A percentile compares a stretch with the other conserved stretches of the same genome.
Evolutionary conservation across 75 land plant genomes (phyloP).

Genomic region (Ceratopteris richardii): DNA sequence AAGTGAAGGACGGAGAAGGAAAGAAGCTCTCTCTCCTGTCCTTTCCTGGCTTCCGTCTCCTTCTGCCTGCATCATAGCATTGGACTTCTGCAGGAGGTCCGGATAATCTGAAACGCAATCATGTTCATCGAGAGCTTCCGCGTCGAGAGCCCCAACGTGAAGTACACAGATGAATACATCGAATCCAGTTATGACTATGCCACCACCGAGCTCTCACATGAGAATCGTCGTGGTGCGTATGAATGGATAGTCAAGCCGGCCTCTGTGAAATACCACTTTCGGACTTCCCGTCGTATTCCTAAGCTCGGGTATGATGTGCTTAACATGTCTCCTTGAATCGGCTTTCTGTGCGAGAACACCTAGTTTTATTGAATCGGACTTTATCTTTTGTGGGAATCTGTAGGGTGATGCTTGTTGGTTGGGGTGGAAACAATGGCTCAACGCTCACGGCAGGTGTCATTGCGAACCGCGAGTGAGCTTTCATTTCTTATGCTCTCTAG

Average conservation of each 20-base stretch:
- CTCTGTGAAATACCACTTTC: constrained; percentile 72
- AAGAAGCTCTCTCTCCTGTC: too few relatives aligned
- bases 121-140: constrained; percentile 87
- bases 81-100: too few relatives aligned
- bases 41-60: too few relatives aligned
- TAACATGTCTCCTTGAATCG: neutral
- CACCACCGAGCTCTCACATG: constrained; percentile 83
- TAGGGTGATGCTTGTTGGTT: constrained; percentile 93
- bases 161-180: constrained; percentile 65
- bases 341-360: neutral
- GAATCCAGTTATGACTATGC: constrained; percentile 66
- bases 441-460: constrained; percentile 93
- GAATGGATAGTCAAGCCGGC: constrained; percentile 89
- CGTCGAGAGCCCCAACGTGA: constrained; percentile 84
- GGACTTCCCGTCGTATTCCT: constrained; percentile 59
- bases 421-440: constrained; percentile 98
- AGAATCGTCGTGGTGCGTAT: constrained; percentile 58
- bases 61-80: too few relatives aligned
- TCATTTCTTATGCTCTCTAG: too few relatives aligned
- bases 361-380: neutral
- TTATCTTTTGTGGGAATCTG: neutral
- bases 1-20: too few relatives aligned
- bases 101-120: neutral
- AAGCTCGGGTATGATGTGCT: constrained; percentile 62
- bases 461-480: constrained; percentile 72